Percentiles rank a stretch among this genome's conserved stretches.
Evolutionary conservation across 768 basidiomycete species (phyloP).

Genomic region (Podaxis rugospora): DNA sequence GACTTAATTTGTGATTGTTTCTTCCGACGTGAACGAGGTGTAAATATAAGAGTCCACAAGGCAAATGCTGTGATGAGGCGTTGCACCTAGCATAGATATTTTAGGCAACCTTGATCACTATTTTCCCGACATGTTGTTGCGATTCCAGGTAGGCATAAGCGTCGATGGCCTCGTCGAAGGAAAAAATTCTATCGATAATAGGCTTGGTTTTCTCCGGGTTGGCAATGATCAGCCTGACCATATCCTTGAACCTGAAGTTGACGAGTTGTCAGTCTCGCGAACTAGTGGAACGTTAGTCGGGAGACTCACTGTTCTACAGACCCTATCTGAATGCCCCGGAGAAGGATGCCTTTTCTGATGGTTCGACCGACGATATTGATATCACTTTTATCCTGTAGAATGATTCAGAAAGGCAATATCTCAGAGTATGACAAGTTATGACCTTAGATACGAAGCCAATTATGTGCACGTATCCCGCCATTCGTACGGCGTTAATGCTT

Average conservation of each 20-base stretch:
- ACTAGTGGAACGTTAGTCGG: background rate
- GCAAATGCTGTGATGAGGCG: too few species aligned
- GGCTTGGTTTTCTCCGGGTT: conserved; percentile 38
- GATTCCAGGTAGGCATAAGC: conserved; percentile 49
- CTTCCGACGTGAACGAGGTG: too few species aligned
- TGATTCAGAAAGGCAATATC: background rate
- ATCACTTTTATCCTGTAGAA: background rate
- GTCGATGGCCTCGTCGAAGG: conserved; percentile 44
- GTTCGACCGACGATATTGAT: background rate
- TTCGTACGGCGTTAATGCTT: conserved; percentile 28
- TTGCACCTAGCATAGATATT: background rate
- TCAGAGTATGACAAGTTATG: background rate
- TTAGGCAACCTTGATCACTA: conserved; percentile 41
- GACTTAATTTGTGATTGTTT: too few species aligned
- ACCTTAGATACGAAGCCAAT: conserved; percentile 43
- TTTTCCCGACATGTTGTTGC: conserved; percentile 56
- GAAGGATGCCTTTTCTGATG: background rate
- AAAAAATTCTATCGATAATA: conserved; percentile 51
- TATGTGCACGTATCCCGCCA: conserved; percentile 35
- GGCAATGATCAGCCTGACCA: conserved; percentile 42
- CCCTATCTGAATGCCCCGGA: background rate
- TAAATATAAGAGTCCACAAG: too few species aligned
- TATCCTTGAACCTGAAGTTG: conserved; percentile 40
- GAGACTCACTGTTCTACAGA: background rate
- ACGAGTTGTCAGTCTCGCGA: background rate